Evolutionary conservation across 2,329 filamentous ascomycete species (phyloP).

Genomic region (Fusarium palustre): DNA sequence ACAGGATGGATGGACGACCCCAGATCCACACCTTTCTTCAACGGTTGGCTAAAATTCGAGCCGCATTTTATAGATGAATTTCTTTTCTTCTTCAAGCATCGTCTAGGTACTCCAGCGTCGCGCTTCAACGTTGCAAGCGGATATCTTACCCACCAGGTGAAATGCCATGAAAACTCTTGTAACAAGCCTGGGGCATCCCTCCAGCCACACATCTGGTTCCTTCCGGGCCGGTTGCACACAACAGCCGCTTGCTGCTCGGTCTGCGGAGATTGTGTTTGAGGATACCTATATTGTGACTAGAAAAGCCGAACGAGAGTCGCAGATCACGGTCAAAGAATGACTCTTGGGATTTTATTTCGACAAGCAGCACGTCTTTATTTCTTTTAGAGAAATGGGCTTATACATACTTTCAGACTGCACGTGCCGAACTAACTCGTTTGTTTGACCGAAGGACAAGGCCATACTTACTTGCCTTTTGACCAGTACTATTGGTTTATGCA

Average conservation of each 20-base stretch:
- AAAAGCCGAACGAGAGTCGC: conserved; percentile 11
- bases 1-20: neutral
- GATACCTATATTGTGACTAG: neutral
- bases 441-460: conserved; percentile 23
- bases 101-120: conserved; percentile 34
- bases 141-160: conserved; percentile 8
- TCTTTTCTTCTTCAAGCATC: conserved; percentile 30
- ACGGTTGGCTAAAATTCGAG: neutral
- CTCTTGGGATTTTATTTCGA: neutral
- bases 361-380: neutral
- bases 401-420: conserved; percentile 7
- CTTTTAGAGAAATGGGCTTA: neutral
- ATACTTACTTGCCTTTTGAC: neutral
- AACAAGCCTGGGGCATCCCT: conserved; percentile 21
- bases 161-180: neutral
- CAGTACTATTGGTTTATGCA: neutral
- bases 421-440: conserved; percentile 17
- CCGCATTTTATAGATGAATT: conserved; percentile 3
- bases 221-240: conserved; percentile 38
- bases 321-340: neutral
- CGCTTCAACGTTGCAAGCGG: conserved; percentile 41
- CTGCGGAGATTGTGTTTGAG: conserved; percentile 82
- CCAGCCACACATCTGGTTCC: conserved; percentile 6
- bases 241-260: conserved; percentile 45
- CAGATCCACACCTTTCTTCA: neutral